These are phyloP conservation scores for Scheffersomyces titani DNA, from an alignment of 1,139 yeast genomes.

Conservation along the genomic window DNA sequence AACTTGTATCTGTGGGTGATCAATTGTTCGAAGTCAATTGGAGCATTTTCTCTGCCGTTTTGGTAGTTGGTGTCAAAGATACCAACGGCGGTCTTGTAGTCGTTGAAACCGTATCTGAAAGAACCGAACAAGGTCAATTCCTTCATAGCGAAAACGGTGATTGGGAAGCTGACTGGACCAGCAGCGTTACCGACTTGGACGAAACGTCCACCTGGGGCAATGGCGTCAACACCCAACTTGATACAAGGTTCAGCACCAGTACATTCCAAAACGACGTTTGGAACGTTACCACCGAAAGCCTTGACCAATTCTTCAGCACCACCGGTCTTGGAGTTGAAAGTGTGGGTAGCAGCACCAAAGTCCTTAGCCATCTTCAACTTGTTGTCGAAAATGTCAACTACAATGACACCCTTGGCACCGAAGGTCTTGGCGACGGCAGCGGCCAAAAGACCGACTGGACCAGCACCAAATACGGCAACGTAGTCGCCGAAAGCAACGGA, in stretches of 20 bases:
- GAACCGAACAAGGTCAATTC: conserved; percentile 74
- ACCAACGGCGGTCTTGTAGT: conserved; percentile 73
- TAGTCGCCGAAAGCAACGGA: conserved; percentile 69
- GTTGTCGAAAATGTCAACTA: conserved; percentile 63
- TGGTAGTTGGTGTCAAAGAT: conserved; percentile 61
- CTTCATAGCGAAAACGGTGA: conserved; percentile 67
- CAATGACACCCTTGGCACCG: conserved; percentile 72
- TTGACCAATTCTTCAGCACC: conserved; percentile 41
- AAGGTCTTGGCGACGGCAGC: conserved; percentile 80
- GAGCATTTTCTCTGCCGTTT: conserved; percentile 54
- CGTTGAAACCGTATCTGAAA: conserved; percentile 81
- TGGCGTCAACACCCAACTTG: conserved; percentile 58
- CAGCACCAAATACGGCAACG: conserved; percentile 86
- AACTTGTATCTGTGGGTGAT: conserved; percentile 79
- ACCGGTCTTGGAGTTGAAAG: conserved; percentile 54
- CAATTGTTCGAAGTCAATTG: conserved; percentile 51
- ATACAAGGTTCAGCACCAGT: conserved; percentile 76
- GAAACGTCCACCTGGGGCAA: conserved; percentile 63
- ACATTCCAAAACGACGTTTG: conserved; percentile 68
- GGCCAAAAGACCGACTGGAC: conserved; percentile 84
- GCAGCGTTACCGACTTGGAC: conserved; percentile 81
- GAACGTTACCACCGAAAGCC: conserved; percentile 46
- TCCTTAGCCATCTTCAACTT: conserved; percentile 61
- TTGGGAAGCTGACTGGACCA: conserved; percentile 68
- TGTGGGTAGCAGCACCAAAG: conserved; percentile 60